Evolutionary conservation across 768 basidiomycete genomes (phyloP), one percentile per base, ranked within the genome.

Genomic region (Mycena kentingensis): DNA sequence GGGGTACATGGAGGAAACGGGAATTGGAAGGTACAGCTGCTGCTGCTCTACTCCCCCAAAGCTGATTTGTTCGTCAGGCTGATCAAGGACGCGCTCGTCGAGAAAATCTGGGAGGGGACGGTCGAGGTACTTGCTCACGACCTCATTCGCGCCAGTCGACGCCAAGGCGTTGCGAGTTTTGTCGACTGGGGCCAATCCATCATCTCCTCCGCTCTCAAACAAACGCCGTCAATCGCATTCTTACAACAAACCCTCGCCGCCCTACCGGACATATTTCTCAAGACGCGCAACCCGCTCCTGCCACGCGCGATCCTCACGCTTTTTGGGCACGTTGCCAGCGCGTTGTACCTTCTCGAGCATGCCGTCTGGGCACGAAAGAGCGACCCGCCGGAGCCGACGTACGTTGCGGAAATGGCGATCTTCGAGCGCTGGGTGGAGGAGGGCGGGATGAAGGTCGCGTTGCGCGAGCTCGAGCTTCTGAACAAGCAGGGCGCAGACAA

Each of bases 31-130:
- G 72, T 75, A 56, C 52, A 70, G 1, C 3, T 16, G 16, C 11
- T 5, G 16, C 21, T 6, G 21, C 7, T n/a, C 31, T 25, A 21
- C 37, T 16, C 15, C 32, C 16, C 3, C 6, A 21, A 29, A 44
- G 19, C 48, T 37, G 5, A 28, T 22, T n/a, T 31, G 19, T 48
- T 25, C 24, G 2, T 5, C 49, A 79, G 80, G 31, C 60, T 80
- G 13, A 85, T 92, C 25, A 72, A 84, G 4, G 89, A 91, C 69
- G 74, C 75, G 2, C 63, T 87, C 7, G 90, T 90, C 12, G 90
- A 91, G 69, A 87, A 84, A 60, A 89, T 92, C 35, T 91, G 89
- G 88, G 90, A 91, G 67, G 88, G 87, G 0, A 88, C 88, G 0
- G 75, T 77, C 13, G 80, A 79, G 0, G 85, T 90, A 3, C 76